These are phyloP conservation scores for Phaffia tasmanica DNA, from an alignment of 768 basidiomycete species.

Conservation along the genomic window DNA sequence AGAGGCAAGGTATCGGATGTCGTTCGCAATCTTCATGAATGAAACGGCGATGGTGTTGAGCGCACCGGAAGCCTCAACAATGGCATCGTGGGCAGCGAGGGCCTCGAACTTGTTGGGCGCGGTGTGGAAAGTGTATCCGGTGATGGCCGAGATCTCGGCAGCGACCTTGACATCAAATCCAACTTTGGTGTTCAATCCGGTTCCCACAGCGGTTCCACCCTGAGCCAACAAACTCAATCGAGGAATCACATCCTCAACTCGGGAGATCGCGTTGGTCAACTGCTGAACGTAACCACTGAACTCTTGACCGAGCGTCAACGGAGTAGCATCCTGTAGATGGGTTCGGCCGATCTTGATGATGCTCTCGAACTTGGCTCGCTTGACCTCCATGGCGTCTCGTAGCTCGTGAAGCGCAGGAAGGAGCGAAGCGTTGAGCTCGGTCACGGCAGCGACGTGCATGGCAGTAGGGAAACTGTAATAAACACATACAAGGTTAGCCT, in stretches of 20 bases:
- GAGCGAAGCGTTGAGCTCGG: slow-evolving; percentile 65
- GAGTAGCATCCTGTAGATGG: slow-evolving; percentile 93
- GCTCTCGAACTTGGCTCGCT: slow-evolving; percentile 68
- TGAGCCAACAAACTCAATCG: slow-evolving; percentile 83
- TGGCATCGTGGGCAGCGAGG: slow-evolving; percentile 91
- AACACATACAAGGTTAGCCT: not conserved
- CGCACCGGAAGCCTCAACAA: slow-evolving; percentile 93
- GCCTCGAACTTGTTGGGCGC: slow-evolving; percentile 99
- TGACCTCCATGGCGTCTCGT: slow-evolving; percentile 68
- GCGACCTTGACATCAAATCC: slow-evolving; percentile 96
- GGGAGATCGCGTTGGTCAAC: slow-evolving; percentile 74
- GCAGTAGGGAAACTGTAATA: slow-evolving; percentile 80
- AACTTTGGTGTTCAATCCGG: slow-evolving; percentile 90
- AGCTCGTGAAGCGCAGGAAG: slow-evolving; percentile 78
- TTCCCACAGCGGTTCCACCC: slow-evolving; percentile 97
- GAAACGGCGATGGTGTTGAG: slow-evolving; percentile 94
- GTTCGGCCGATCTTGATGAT: slow-evolving; percentile 99
- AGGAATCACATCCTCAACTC: slow-evolving; percentile 68
- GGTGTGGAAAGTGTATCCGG: slow-evolving; percentile 82
- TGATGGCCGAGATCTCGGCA: slow-evolving; percentile 76
- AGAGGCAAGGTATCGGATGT: slow-evolving; percentile 93
- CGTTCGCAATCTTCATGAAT: slow-evolving; percentile 98
- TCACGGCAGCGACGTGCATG: slow-evolving; percentile 95
- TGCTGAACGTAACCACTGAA: slow-evolving; percentile 98
- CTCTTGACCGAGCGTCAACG: slow-evolving; percentile 93